Conservation (phyloP, 345 rosid genomes). For the Lepidium didymum region DNA sequence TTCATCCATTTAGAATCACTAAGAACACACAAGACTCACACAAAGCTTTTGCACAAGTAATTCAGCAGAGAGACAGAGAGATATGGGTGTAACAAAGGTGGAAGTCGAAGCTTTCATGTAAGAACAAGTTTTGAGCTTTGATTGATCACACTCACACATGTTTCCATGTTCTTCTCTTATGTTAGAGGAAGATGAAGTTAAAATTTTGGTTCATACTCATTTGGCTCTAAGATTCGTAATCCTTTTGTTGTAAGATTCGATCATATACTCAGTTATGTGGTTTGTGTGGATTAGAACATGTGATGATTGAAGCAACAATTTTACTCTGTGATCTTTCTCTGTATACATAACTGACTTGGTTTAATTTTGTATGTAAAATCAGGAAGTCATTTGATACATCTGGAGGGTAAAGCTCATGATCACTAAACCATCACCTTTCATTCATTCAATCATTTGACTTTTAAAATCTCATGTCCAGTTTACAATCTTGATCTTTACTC, state of each 20-base stretch:
- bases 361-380: background rate
- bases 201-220: background rate
- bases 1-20: background rate
- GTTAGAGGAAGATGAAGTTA: background rate
- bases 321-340: background rate
- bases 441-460: background rate
- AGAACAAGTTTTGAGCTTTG: background rate
- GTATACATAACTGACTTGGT: background rate
- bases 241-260: background rate
- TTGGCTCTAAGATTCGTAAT: background rate
- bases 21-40: background rate
- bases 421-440: background rate
- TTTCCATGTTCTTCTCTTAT: background rate
- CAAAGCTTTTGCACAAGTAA: background rate
- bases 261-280: background rate
- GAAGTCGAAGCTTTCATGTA: constrained; percentile 43
- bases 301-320: background rate
- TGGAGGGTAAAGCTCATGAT: constrained; percentile 62
- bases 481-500: constrained; percentile 9
- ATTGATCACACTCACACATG: background rate
- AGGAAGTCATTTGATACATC: constrained; percentile 87
- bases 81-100: constrained; percentile 78
- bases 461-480: background rate
- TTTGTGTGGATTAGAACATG: background rate
- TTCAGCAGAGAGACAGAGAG: background rate